Conservation (phyloP, 306 rosid genomes). For the Biancaea sappan region DNA sequence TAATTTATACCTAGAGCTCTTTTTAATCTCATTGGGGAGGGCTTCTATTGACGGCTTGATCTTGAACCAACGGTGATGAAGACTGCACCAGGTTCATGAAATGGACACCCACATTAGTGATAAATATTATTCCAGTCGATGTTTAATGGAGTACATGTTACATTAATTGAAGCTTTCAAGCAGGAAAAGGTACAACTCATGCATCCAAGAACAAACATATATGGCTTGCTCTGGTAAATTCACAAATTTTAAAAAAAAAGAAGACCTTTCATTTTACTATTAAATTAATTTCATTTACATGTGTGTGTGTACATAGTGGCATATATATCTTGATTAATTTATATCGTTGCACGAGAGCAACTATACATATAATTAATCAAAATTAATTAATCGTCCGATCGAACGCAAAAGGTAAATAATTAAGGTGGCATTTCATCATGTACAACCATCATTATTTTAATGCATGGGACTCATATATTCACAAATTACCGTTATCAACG, state of each 20-base stretch:
- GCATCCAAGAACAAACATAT: constrained; percentile 1
- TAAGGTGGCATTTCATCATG: not conserved
- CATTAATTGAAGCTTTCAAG: not conserved
- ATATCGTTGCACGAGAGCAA: not conserved
- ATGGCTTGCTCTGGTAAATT: not conserved
- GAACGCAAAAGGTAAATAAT: not conserved
- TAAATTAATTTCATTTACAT: not conserved
- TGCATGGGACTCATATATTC: not conserved
- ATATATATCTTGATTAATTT: not conserved
- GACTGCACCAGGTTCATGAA: constrained; percentile 32
- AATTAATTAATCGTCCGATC: not conserved
- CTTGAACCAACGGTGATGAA: constrained; percentile 29
- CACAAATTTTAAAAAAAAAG: not conserved
- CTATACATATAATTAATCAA: not conserved
- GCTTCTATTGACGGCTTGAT: constrained; percentile 1
- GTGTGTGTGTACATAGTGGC: not conserved
- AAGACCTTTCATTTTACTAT: not conserved
- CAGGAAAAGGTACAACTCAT: not conserved
- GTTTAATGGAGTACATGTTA: constrained; percentile 25
- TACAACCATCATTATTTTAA: not conserved
- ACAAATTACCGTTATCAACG: not conserved
- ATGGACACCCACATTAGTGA: constrained; percentile 13
- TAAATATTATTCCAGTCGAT: not conserved
- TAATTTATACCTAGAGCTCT: not conserved
- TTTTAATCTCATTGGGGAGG: not conserved